Evolutionary conservation across 345 rosid genomes (phyloP).

Genomic region (Cardiospermum halicacabum): DNA sequence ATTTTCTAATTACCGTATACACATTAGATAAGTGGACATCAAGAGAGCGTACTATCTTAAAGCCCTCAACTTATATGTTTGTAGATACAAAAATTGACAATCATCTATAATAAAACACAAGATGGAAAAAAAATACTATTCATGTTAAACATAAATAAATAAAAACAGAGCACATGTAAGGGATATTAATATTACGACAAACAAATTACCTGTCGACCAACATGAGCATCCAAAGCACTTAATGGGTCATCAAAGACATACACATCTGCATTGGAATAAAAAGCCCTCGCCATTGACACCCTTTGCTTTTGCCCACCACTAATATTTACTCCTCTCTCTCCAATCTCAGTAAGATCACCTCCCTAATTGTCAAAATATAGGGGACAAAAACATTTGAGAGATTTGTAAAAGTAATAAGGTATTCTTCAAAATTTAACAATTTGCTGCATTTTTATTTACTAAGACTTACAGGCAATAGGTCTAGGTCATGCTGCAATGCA

Average conservation of each 20-base stretch:
- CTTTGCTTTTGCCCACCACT: constrained; percentile 99
- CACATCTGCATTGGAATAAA: constrained; percentile 86
- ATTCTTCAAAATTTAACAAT: constrained; percentile 15
- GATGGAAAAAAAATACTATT: constrained; percentile 4
- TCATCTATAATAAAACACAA: background rate
- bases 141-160: background rate
- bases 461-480: constrained; percentile 74
- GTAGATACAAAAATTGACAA: background rate
- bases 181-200: constrained; percentile 4
- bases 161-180: too few species aligned
- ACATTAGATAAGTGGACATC: background rate
- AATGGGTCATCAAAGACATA: constrained; percentile 95
- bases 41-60: background rate
- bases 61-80: constrained; percentile 8
- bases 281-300: constrained; percentile 98
- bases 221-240: constrained; percentile 99
- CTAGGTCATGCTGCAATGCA: constrained; percentile 87
- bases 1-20: background rate
- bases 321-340: constrained; percentile 99
- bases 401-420: background rate
- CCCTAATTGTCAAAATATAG: constrained; percentile 51
- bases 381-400: constrained; percentile 17
- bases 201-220: constrained; percentile 78
- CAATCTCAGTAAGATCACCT: constrained; percentile 99
- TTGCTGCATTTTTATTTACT: background rate